Evolutionary conservation across 345 rosid species (phyloP).

Genomic region (Leavenworthia alabamica): DNA sequence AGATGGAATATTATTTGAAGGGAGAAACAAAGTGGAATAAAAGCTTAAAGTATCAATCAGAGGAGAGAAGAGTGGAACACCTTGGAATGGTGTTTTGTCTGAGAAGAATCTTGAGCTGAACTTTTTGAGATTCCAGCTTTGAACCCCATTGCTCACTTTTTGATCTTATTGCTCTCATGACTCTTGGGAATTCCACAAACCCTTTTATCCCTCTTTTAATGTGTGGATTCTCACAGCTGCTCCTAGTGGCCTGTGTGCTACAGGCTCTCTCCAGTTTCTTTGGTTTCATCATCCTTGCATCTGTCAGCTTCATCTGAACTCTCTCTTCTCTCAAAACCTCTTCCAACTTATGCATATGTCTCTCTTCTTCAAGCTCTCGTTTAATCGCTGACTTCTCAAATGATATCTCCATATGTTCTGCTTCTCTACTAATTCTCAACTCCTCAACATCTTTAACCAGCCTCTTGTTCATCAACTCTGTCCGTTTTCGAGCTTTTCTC

Average conservation of each 20-base stretch:
- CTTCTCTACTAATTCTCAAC: conserved; percentile 58
- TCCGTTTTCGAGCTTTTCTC: conserved; percentile 52
- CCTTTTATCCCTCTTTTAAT: conserved; percentile 46
- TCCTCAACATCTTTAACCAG: conserved; percentile 60
- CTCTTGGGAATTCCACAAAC: conserved; percentile 45
- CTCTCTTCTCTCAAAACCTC: conserved; percentile 79
- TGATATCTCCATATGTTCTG: conserved; percentile 49
- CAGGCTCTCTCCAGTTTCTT: conserved; percentile 21
- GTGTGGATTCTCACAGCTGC: conserved; percentile 66
- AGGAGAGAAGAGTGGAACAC: conserved; percentile 10
- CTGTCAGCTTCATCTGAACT: conserved; percentile 84
- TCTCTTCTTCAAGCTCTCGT: conserved; percentile 66
- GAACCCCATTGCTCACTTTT: conserved; percentile 69
- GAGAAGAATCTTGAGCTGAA: conserved; percentile 67
- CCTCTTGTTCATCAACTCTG: conserved; percentile 52
- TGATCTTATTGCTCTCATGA: conserved; percentile 60
- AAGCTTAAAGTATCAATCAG: conserved; percentile 10
- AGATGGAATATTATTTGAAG: not conserved
- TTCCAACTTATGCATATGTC: conserved; percentile 67
- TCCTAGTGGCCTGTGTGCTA: conserved; percentile 22
- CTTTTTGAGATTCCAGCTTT: conserved; percentile 73
- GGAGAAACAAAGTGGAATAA: not conserved
- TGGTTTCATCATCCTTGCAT: conserved; percentile 41
- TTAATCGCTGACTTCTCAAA: conserved; percentile 45
- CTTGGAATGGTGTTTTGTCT: conserved; percentile 44